A percentile compares a stretch with the other conserved stretches of the same genome.
These are phyloP conservation scores for Nemania serpens DNA, from an alignment of 2,329 filamentous ascomycete genomes.

Conservation along the genomic window DNA sequence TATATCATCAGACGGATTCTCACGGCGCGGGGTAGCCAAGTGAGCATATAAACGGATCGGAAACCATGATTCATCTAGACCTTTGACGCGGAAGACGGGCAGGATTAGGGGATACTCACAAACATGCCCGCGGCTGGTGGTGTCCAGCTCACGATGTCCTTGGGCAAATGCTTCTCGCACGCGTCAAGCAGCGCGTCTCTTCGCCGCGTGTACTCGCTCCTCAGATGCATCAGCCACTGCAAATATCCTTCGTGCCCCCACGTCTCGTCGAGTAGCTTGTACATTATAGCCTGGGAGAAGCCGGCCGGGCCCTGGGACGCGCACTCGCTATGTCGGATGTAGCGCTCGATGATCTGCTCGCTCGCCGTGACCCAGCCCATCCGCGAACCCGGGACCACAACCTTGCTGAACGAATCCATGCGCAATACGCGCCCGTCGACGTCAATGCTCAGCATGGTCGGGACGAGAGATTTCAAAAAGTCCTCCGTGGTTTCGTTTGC, in stretches of 20 bases:
- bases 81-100: background rate
- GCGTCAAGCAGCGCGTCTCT: constrained; percentile 77
- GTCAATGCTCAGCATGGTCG: constrained; percentile 79
- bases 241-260: constrained; percentile 95
- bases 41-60: background rate
- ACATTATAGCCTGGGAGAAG: constrained; percentile 80
- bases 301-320: constrained; percentile 85
- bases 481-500: constrained; percentile 56
- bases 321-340: constrained; percentile 79
- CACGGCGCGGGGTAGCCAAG: background rate
- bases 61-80: too few species aligned
- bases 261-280: constrained; percentile 87
- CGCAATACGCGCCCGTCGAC: constrained; percentile 86
- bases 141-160: constrained; percentile 76
- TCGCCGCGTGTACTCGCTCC: constrained; percentile 78
- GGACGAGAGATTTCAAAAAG: constrained; percentile 75
- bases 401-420: constrained; percentile 92
- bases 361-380: constrained; percentile 89
- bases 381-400: constrained; percentile 80
- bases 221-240: constrained; percentile 83
- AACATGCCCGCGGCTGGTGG: constrained; percentile 93
- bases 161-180: constrained; percentile 77
- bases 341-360: constrained; percentile 82
- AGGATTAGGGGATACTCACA: constrained; percentile 57
- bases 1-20: background rate